Conservation (phyloP, 163 green algal species). For the Coccomyxa subellipsoidea region DNA sequence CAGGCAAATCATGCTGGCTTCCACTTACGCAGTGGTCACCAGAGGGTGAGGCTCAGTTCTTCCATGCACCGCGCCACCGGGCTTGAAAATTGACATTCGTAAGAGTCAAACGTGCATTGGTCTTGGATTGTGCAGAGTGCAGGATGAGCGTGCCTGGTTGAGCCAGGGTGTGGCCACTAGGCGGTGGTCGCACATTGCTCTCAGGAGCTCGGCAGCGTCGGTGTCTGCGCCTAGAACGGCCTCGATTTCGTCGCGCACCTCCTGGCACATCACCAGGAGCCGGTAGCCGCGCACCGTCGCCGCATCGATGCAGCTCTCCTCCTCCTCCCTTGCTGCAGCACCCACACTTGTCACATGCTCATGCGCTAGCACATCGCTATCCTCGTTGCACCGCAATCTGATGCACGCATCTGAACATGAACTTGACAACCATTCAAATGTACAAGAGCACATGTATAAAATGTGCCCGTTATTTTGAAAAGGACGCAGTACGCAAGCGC, state of each 20-base stretch:
- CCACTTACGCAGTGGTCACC: no score
- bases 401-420: no score
- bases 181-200: conserved; percentile 42
- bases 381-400: no score
- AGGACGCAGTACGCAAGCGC: no score
- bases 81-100: no score
- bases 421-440: no score
- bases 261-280: conserved; percentile 33
- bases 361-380: no score
- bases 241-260: conserved; percentile 52
- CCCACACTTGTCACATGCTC: not conserved
- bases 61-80: no score
- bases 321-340: conserved; percentile 27
- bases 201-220: conserved; percentile 28
- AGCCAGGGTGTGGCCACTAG: conserved; percentile 67
- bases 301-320: conserved; percentile 50
- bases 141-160: conserved; percentile 41
- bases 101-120: not conserved
- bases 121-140: not conserved
- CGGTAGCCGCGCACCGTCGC: conserved; percentile 48
- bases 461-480: no score
- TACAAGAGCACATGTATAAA: no score
- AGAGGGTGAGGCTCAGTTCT: no score
- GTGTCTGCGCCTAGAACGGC: conserved; percentile 32
- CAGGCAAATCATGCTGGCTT: not conserved